Evolutionary conservation across 2,329 filamentous ascomycete genomes (phyloP), one percentile per base, ranked within the genome.

Genomic region (Trichophaea hybrida): DNA sequence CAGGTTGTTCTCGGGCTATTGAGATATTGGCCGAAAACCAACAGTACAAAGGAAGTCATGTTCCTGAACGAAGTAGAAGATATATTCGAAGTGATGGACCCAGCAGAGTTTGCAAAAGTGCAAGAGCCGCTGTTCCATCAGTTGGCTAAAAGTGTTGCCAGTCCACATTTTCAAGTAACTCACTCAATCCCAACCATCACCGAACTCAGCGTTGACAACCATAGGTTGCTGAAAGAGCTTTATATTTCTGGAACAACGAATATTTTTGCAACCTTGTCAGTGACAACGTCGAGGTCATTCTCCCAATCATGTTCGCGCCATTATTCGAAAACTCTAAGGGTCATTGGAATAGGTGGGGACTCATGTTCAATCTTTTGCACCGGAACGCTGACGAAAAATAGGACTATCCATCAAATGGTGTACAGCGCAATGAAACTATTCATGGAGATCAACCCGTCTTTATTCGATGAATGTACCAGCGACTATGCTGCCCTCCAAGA

Each of bases 211-310:
- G 52, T 62, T 68, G 63, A 65, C 61, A 57, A 32, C 15, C 48
- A 37, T 63, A 82, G 80, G 93, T 98, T 60, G 93, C 93, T 15
- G 93, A 98, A 75, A 83, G 93, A 66, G 93, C 93, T 4, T 79
- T 98, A 33, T 98, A 98, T 75, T 98, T 98, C 76, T 98, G 93
- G 93, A 98, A 98, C 78, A 98, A 98, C 71, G 93, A 98, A 73
- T 98, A 98, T 73, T 98, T 98, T 75, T 98, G 93, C 78, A 98
- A 97, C 71, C 78, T 98, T 61, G 93, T 98, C 67, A 96, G 90
- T 76, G 93, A 98, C 74, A 98, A 98, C 69, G 93, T 98, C 58
- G 91, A 97, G 70, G 91, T 95, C 51, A 98, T 98, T 68, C 78
- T 98, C 49, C 93, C 93, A 2, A 98, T 98, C 71, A 98, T 98